Evolutionary conservation across 768 basidiomycete species (phyloP).

Genomic region (Chiua virens): DNA sequence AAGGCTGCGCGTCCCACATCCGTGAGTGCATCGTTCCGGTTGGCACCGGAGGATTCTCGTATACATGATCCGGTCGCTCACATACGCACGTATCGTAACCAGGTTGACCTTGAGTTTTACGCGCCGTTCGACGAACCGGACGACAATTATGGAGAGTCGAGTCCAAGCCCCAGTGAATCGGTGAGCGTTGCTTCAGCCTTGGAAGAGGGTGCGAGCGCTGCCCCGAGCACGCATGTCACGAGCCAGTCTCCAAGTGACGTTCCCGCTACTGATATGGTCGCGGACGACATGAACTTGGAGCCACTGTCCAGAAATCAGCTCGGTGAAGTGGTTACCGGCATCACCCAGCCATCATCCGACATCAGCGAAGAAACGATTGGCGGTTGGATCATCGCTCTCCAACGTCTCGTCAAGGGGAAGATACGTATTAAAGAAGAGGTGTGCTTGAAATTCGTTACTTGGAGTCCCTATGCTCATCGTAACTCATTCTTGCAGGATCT

Average conservation of each 20-base stretch:
- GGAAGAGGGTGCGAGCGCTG: not conserved
- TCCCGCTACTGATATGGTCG: not conserved
- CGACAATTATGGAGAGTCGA: not conserved
- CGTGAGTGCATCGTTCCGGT: slow-evolving; percentile 10
- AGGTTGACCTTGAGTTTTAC: slow-evolving; percentile 16
- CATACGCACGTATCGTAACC: not conserved
- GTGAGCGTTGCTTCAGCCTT: not conserved
- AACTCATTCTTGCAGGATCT: slow-evolving; percentile 19
- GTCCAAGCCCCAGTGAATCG: slow-evolving; percentile 1
- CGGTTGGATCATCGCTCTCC: slow-evolving; percentile 22
- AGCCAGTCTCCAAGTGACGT: slow-evolving; percentile 16
- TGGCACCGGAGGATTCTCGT: too few species aligned
- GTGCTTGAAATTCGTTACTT: not conserved
- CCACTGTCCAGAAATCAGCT: not conserved
- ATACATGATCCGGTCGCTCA: not conserved
- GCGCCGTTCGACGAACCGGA: slow-evolving; percentile 4
- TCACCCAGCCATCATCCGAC: not conserved
- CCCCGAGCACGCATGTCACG: slow-evolving; percentile 19
- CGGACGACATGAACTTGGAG: not conserved
- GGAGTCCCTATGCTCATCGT: not conserved
- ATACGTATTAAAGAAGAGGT: slow-evolving; percentile 25
- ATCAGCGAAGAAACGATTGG: slow-evolving; percentile 8
- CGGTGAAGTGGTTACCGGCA: not conserved
- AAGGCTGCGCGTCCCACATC: slow-evolving; percentile 19
- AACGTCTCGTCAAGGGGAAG: slow-evolving; percentile 33